phyloP scores from a whole-genome alignment of 352 stramenopile genomes.

The Phytophthora foliorum region DNA sequence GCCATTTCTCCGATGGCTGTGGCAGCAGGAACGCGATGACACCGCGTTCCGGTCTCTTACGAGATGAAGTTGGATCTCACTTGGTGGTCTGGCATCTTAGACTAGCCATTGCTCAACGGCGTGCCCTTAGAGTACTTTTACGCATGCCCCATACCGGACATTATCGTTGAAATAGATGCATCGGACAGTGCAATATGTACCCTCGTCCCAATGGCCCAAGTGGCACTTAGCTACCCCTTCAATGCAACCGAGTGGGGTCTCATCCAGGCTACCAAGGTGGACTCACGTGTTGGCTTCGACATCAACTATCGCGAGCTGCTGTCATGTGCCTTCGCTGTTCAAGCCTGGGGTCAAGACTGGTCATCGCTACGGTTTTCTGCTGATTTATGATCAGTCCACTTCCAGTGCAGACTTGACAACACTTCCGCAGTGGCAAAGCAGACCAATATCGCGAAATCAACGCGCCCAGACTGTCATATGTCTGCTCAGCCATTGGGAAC shows the following conservation, averaged over 20 bases:
- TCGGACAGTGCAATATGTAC: slow-evolving; percentile 21
- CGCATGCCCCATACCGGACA: neutral
- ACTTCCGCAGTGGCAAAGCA: slow-evolving; percentile 24
- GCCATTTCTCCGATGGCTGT: slow-evolving; percentile 15
- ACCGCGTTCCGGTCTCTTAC: neutral
- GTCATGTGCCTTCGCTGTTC: slow-evolving; percentile 3
- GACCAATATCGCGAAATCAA: slow-evolving; percentile 11
- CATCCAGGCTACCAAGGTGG: neutral
- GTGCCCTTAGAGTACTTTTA: slow-evolving; percentile 21
- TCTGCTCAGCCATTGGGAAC: slow-evolving; percentile 6
- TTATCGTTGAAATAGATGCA: slow-evolving; percentile 25
- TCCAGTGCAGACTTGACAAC: slow-evolving; percentile 36
- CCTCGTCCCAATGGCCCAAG: neutral
- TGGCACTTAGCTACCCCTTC: slow-evolving; percentile 2
- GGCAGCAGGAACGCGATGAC: neutral
- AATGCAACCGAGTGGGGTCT: neutral
- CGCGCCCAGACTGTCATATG: slow-evolving; percentile 10
- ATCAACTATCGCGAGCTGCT: slow-evolving; percentile 41
- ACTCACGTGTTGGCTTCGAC: slow-evolving; percentile 19
- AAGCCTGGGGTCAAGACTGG: slow-evolving; percentile 1
- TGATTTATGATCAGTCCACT: slow-evolving; percentile 2
- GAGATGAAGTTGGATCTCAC: slow-evolving; percentile 14
- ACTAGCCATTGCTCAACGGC: slow-evolving; percentile 20
- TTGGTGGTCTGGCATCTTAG: slow-evolving; percentile 28
- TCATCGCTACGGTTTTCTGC: neutral